Evolutionary conservation across 306 rosid genomes (phyloP), one percentile per base, ranked within the genome.

Genomic region (Begonia loranthoides): DNA sequence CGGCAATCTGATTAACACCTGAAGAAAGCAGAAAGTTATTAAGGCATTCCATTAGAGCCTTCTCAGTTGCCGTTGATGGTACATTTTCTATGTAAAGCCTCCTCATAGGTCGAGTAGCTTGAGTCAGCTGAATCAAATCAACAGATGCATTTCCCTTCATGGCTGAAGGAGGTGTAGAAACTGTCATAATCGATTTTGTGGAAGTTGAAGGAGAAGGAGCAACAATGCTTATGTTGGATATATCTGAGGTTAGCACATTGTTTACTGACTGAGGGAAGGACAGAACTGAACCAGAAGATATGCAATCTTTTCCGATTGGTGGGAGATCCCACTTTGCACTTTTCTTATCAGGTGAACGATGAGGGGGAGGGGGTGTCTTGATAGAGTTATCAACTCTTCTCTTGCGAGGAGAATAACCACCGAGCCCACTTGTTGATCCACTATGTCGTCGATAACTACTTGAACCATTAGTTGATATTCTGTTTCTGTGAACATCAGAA

Each of bases 351-450:
- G 65, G 51, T 54, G 86, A 74, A 62, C 56, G 72, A 70, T 69
- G 60, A 15, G 86, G 66, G 57, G 95, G 94, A 45, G 97, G 94
- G 38, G 97, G 87, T 58, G 94, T 86, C 73, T 69, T 86, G 51
- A 67, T 66, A 65, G 83, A 87, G 67, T 86, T 71, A 63, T 86
- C 94, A 49, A 80, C 66, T 71, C 76, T 82, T 71, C 95, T 79
- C 88, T 86, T 90, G 74, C 99, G 78, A 0, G 94, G 95, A 21
- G 99, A 90, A 78, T 90, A 90, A 49, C 99, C 99, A 73, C 99
- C 99, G 56, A 90, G 95, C 63, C 88, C 74, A 73, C 84, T 86
- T 13, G 73, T 45, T 19, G 73, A 67, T 45, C 60, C 79, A 63
- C 70, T 81, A 17, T 79, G 76, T 33, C 69, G 72, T 69, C 80